These are phyloP conservation scores for Avena insularis DNA, from an alignment of 176 grass and related monocot genomes.

Conservation along the genomic window DNA sequence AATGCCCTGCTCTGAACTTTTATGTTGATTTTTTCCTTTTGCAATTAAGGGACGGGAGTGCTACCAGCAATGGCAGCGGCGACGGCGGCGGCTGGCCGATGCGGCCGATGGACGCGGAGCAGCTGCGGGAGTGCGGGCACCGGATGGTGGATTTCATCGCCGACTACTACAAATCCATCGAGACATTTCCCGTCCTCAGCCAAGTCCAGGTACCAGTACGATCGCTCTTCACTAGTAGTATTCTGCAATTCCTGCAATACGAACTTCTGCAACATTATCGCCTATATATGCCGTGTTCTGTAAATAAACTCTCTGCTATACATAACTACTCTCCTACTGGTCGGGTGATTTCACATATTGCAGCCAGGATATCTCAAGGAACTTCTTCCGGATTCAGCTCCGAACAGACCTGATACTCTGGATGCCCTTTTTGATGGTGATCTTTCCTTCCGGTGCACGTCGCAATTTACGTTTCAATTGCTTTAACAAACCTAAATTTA, in stretches of 20 bases:
- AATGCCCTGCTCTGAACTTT: background rate
- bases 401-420: slow-evolving; percentile 57
- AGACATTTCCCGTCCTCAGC: slow-evolving; percentile 74
- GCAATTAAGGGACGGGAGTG: slow-evolving; percentile 31
- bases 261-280: background rate
- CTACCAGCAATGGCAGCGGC: background rate
- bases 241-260: background rate
- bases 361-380: slow-evolving; percentile 82
- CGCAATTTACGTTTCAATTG: background rate
- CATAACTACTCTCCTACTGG: background rate
- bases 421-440: slow-evolving; percentile 71
- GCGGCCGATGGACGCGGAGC: slow-evolving; percentile 75
- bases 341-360: slow-evolving; percentile 12
- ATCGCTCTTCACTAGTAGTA: background rate
- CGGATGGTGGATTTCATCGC: slow-evolving; percentile 83
- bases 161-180: slow-evolving; percentile 75
- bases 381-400: slow-evolving; percentile 71
- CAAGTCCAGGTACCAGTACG: slow-evolving; percentile 63
- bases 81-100: slow-evolving; percentile 15
- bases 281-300: background rate
- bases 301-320: background rate
- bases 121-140: slow-evolving; percentile 73
- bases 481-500: background rate
- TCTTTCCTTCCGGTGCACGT: background rate
- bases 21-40: slow-evolving; percentile 7